phyloP scores from a whole-genome alignment of 2,329 filamentous ascomycete genomes.

The Phoma sp. region DNA sequence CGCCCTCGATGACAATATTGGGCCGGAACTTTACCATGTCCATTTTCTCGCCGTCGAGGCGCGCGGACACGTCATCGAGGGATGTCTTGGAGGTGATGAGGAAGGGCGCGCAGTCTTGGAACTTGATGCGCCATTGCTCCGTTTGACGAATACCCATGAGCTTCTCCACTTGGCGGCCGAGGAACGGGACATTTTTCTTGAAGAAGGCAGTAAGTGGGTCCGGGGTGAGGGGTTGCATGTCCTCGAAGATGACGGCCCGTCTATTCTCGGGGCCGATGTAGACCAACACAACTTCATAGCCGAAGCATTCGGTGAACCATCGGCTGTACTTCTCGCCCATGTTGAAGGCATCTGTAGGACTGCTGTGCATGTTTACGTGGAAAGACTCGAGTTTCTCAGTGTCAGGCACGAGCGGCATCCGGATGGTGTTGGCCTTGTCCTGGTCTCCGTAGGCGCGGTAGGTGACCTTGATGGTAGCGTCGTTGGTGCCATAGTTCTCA shows the following conservation, averaged over 20 bases:
- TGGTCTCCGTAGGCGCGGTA: slow-evolving; percentile 47
- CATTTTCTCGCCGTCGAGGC: slow-evolving; percentile 48
- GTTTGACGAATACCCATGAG: slow-evolving; percentile 45
- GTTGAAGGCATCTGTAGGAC: slow-evolving; percentile 51
- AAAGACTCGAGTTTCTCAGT: slow-evolving; percentile 44
- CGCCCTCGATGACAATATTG: slow-evolving; percentile 55
- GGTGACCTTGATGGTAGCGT: slow-evolving; percentile 48
- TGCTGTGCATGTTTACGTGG: slow-evolving; percentile 55
- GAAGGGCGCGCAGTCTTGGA: slow-evolving; percentile 78
- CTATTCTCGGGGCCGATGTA: slow-evolving; percentile 52
- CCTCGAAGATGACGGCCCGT: slow-evolving; percentile 51
- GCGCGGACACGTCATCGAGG: slow-evolving; percentile 67
- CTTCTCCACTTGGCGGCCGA: slow-evolving; percentile 14
- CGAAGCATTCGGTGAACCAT: slow-evolving; percentile 56
- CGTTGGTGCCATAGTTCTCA: slow-evolving; percentile 32
- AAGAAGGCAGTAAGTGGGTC: slow-evolving; percentile 26
- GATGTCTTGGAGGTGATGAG: slow-evolving; percentile 76
- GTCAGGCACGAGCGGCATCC: slow-evolving; percentile 52
- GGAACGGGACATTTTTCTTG: slow-evolving; percentile 23
- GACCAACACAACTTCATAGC: slow-evolving; percentile 52
- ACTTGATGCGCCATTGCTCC: slow-evolving; percentile 60
- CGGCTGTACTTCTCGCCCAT: slow-evolving; percentile 53
- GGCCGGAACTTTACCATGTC: slow-evolving; percentile 58
- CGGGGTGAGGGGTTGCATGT: slow-evolving; percentile 31
- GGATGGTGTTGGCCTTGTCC: slow-evolving; percentile 36